Conservation (phyloP, 331 rosid species). For the Rhamnella rubrinervis region DNA sequence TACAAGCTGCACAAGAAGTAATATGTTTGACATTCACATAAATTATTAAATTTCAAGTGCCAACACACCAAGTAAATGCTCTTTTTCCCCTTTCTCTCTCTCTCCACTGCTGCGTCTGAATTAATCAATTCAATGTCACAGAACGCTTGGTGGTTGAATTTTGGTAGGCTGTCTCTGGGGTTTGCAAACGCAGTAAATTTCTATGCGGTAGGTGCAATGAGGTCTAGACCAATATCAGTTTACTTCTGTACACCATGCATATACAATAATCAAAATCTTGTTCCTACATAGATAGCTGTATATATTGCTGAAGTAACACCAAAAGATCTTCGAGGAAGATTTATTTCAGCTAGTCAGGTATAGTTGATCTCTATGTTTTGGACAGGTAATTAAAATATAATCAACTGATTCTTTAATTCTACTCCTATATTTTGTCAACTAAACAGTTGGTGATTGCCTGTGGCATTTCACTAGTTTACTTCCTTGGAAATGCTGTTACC, state of each 20-base stretch:
- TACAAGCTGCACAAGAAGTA: too few species aligned
- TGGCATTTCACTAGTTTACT: neutral
- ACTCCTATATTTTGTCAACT: neutral
- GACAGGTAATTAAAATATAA: too few species aligned
- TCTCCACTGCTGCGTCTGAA: too few species aligned
- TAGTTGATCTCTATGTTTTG: neutral
- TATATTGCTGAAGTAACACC: conserved; percentile 31
- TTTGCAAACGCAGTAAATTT: conserved; percentile 7
- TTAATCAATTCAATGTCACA: too few species aligned
- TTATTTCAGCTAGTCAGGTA: conserved; percentile 29
- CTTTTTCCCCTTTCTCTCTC: neutral
- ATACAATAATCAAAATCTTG: neutral
- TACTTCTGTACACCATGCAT: neutral
- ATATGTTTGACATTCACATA: too few species aligned
- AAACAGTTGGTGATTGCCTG: neutral
- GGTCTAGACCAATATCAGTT: neutral
- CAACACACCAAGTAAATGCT: too few species aligned
- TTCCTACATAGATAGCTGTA: conserved; percentile 20
- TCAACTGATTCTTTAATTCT: neutral
- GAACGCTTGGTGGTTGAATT: conserved; percentile 19
- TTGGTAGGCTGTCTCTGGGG: conserved; percentile 14
- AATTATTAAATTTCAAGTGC: too few species aligned
- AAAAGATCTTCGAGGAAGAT: conserved; percentile 24
- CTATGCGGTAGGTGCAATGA: conserved; percentile 8
- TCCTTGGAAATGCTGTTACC: conserved; percentile 7